A percentile compares a stretch with the other conserved stretches of the same genome.
phyloP scores from a whole-genome alignment of 805 yeast species.

The Tetrapisispora nanseiensis region DNA sequence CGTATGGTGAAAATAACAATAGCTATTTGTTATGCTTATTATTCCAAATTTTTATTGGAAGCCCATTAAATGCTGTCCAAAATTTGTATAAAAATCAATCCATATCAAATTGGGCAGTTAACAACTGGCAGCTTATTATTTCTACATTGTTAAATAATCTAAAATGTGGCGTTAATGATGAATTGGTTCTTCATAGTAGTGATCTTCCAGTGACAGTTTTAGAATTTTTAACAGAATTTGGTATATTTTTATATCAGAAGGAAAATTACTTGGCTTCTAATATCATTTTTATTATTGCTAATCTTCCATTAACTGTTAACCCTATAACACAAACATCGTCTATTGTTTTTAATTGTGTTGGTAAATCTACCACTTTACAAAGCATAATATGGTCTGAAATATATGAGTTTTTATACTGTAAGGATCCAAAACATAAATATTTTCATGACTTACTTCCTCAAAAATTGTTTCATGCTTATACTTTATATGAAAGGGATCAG shows the following conservation, averaged over 20 bases:
- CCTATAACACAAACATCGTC: conserved; percentile 23
- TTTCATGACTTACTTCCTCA: conserved; percentile 48
- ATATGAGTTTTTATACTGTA: conserved; percentile 42
- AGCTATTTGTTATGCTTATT: conserved; percentile 40
- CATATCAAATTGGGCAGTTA: conserved; percentile 40
- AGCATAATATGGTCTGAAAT: conserved; percentile 53
- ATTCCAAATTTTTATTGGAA: conserved; percentile 58
- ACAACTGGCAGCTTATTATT: conserved; percentile 43
- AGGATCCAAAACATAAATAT: conserved; percentile 26
- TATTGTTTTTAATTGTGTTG: conserved; percentile 34
- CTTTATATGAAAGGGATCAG: conserved; percentile 59
- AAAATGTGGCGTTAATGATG: background rate
- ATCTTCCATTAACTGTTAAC: conserved; percentile 34
- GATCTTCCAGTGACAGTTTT: conserved; percentile 20
- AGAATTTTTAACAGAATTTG: conserved; percentile 43
- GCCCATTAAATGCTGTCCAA: conserved; percentile 42
- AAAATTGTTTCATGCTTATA: conserved; percentile 58
- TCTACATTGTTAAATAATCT: conserved; percentile 33
- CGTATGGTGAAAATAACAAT: conserved; percentile 34
- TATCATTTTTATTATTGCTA: conserved; percentile 39
- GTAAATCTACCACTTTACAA: conserved; percentile 33
- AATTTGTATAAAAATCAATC: conserved; percentile 34
- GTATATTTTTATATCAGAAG: conserved; percentile 34
- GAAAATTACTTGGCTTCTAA: conserved; percentile 33
- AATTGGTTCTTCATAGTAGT: background rate